phyloP scores from a whole-genome alignment of 192 early-diverging fungal genomes.

The Allomyces macrogynus region DNA sequence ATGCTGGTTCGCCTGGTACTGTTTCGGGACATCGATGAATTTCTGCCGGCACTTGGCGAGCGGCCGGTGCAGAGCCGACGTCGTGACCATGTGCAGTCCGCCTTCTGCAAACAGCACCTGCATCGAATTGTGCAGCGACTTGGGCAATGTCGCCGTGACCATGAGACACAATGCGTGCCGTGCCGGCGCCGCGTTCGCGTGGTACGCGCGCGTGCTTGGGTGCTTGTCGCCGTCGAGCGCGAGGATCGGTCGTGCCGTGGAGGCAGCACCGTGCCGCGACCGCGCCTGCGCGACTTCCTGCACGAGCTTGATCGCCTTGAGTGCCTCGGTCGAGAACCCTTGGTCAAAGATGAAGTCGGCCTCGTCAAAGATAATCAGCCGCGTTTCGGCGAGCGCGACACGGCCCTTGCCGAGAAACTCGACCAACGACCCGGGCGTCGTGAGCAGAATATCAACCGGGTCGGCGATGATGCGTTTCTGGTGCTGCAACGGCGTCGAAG shows the following conservation, averaged over 20 bases:
- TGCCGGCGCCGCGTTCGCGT: constrained; percentile 2
- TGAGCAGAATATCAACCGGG: constrained; percentile 66
- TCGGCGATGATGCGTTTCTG: constrained; percentile 25
- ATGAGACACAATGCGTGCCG: constrained; percentile 11
- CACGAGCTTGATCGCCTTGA: constrained; percentile 26
- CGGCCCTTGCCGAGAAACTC: constrained; percentile 25
- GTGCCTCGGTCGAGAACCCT: constrained; percentile 48
- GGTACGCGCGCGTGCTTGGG: constrained; percentile 16
- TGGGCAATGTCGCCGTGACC: constrained; percentile 52
- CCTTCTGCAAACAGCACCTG: constrained; percentile 22
- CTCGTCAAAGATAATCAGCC: constrained; percentile 72
- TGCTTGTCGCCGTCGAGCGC: constrained; percentile 3
- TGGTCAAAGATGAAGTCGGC: constrained; percentile 80
- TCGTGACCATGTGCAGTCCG: constrained; percentile 45
- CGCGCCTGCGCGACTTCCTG: constrained; percentile 17
- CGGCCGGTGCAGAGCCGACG: constrained; percentile 56
- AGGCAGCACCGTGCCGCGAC: constrained; percentile 7
- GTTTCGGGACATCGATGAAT: constrained; percentile 47
- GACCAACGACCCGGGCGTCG: constrained; percentile 51
- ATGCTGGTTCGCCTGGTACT: constrained; percentile 46
- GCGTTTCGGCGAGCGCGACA: constrained; percentile 38
- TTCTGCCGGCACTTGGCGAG: constrained; percentile 53
- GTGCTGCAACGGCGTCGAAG: constrained; percentile 19
- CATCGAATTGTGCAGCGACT: constrained; percentile 37
- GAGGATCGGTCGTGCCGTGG: too few species aligned